Evolutionary conservation across 805 yeast genomes (phyloP).

Genomic region (Yarrowia yakushimensis): DNA sequence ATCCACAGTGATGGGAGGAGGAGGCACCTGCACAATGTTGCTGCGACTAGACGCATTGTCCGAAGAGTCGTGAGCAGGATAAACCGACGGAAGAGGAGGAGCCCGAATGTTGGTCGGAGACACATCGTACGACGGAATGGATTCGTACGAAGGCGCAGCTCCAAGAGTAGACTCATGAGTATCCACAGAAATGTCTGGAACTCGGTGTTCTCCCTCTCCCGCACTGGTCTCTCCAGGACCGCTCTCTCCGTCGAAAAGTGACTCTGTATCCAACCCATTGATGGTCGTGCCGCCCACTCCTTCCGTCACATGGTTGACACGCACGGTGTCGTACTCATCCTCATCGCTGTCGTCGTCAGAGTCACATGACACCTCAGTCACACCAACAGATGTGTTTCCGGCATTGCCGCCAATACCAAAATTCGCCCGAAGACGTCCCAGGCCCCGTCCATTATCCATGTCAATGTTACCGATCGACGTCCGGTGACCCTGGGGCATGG

Average conservation of each 20-base stretch:
- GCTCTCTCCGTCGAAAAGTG: background rate
- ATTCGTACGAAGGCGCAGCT: background rate
- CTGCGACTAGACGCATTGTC: background rate
- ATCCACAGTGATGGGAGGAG: slow-evolving; percentile 5
- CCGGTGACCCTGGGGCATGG: background rate
- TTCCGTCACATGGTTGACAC: background rate
- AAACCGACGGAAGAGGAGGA: background rate
- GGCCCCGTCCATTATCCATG: slow-evolving; percentile 9
- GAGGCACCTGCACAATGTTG: background rate
- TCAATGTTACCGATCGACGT: slow-evolving; percentile 17
- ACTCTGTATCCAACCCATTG: background rate
- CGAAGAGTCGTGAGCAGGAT: background rate
- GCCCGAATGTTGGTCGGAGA: slow-evolving; percentile 3
- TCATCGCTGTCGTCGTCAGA: background rate
- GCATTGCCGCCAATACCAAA: slow-evolving; percentile 1
- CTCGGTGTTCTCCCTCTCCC: no score
- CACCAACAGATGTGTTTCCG: background rate
- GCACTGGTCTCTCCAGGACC: background rate
- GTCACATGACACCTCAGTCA: slow-evolving; percentile 3
- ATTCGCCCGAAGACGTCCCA: background rate
- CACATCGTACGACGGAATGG: background rate
- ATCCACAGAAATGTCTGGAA: background rate
- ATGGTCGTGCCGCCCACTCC: background rate
- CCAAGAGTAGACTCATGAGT: background rate
- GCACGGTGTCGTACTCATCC: background rate